These are phyloP conservation scores for Colletotrichum truncatum DNA, from an alignment of 2,329 filamentous ascomycete genomes.

Conservation along the genomic window DNA sequence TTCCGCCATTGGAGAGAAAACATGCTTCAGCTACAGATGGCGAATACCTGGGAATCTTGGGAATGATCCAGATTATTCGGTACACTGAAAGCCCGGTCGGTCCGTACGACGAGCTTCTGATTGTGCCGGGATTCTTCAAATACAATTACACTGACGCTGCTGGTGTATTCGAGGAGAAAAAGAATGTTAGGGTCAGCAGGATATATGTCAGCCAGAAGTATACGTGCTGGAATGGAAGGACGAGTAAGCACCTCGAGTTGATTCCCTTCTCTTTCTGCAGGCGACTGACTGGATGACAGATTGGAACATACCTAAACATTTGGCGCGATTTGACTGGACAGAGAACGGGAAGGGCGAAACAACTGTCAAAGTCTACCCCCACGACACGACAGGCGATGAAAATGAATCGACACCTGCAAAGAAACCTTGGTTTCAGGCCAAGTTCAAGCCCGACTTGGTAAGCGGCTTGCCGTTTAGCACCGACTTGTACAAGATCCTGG, in stretches of 20 bases:
- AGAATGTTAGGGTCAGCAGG: constrained; percentile 53
- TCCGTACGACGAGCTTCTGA: constrained; percentile 60
- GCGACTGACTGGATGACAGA: constrained; percentile 41
- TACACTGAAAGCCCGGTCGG: constrained; percentile 60
- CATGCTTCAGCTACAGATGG: constrained; percentile 35
- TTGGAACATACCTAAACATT: constrained; percentile 65
- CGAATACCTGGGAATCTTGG: constrained; percentile 50
- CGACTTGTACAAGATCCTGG: constrained; percentile 47
- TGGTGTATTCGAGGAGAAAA: constrained; percentile 37
- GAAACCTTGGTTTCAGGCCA: constrained; percentile 55
- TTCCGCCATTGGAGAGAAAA: constrained; percentile 10
- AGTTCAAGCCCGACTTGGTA: constrained; percentile 48
- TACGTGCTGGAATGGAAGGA: constrained; percentile 61
- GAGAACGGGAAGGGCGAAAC: constrained; percentile 43
- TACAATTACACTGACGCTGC: constrained; percentile 42
- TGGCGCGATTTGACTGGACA: constrained; percentile 60
- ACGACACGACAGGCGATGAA: constrained; percentile 44
- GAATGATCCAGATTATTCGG: constrained; percentile 59
- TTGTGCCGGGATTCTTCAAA: constrained; percentile 56
- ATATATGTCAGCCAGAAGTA: constrained; percentile 63
- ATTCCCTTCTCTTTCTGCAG: not conserved
- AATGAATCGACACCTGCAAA: constrained; percentile 43
- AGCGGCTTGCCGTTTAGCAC: constrained; percentile 55
- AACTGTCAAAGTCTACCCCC: constrained; percentile 53
- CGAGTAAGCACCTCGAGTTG: constrained; percentile 44